Evolutionary conservation across 495 filamentous ascomycete species (phyloP), one percentile per base, ranked within the genome.

Genomic region (Thermochaetoides thermophila): DNA sequence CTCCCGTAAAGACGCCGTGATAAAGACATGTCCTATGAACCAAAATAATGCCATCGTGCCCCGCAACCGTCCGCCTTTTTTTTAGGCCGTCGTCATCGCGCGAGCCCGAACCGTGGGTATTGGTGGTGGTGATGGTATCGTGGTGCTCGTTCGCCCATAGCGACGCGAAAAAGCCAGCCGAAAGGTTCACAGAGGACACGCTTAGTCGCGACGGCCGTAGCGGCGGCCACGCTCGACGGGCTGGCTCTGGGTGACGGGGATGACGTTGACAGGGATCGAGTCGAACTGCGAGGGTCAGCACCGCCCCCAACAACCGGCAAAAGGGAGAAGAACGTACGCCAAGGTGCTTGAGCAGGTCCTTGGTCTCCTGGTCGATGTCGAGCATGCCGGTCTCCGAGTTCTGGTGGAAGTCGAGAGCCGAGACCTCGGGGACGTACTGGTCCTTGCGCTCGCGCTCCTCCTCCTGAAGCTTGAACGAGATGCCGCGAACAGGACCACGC

Each of bases 391-490:
- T 75, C 69, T 95, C 89, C 53, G 73, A 77, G 55, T 76, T 76
- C 69, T 87, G 81, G 49, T 77, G 77, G 69, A 93, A 89, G 72
- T 96, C 91, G 57, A 97, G 81, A 50, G 91, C 89, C 26, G 91
- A 96, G 49, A 97, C 69, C 67, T 97, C 89, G 46, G 91, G 91
- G 42, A 97, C 89, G 69, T 94, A 97, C 75, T 97, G 91, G 73
- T 97, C 89, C 80, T 97, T 97, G 56, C 89, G 78, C 71, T 97
- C 89, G 71, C 89, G 80, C 74, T 96, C 89, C 70, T 96, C 89
- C 70, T 97, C 89, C 72, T 97, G 89, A 34, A 97, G 79, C 76
- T 96, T 97, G 84, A 97, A 97, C 61, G 91, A 96, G 68, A 97
- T 97, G 74, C 89, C 89, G 53, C 89, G 89, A 64, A 97, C 89